phyloP scores from a whole-genome alignment of 2,329 filamentous ascomycete genomes.

The Clonostachys sp. region DNA sequence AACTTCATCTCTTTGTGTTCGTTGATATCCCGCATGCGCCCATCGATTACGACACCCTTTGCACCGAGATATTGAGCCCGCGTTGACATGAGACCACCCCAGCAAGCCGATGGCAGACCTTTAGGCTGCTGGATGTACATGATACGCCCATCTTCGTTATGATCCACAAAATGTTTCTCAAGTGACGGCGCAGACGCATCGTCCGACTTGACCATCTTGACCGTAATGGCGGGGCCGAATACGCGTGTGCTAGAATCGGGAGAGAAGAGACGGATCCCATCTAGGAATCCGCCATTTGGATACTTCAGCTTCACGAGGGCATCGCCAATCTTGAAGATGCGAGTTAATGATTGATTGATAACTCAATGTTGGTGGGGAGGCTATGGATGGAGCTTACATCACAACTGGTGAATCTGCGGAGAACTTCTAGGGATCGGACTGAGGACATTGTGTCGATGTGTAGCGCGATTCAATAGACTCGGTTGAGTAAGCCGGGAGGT shows the following conservation, averaged over 20 bases:
- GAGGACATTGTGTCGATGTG: too few relatives aligned
- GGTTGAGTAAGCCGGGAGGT: too few relatives aligned
- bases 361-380: too few relatives aligned
- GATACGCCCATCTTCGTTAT: constrained; percentile 3
- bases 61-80: constrained; percentile 3
- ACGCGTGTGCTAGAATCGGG: constrained; percentile 46
- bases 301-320: constrained; percentile 43
- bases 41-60: constrained; percentile 4
- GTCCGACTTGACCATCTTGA: constrained; percentile 38
- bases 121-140: constrained; percentile 2
- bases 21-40: constrained; percentile 3
- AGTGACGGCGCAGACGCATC: constrained; percentile 14
- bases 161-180: constrained; percentile 16
- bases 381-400: too few relatives aligned
- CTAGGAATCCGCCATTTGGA: constrained; percentile 46
- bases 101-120: constrained; percentile 2
- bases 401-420: too few relatives aligned
- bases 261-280: constrained; percentile 49
- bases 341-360: too few relatives aligned
- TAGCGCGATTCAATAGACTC: too few relatives aligned
- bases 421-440: too few relatives aligned
- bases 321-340: constrained; percentile 17
- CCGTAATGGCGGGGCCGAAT: constrained; percentile 49
- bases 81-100: constrained; percentile 6
- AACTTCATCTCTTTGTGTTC: constrained; percentile 6